A percentile compares a stretch with the other conserved stretches of the same genome.
Evolutionary conservation across 148 eudicot species (phyloP).

Genomic region (Silene uniflora): DNA sequence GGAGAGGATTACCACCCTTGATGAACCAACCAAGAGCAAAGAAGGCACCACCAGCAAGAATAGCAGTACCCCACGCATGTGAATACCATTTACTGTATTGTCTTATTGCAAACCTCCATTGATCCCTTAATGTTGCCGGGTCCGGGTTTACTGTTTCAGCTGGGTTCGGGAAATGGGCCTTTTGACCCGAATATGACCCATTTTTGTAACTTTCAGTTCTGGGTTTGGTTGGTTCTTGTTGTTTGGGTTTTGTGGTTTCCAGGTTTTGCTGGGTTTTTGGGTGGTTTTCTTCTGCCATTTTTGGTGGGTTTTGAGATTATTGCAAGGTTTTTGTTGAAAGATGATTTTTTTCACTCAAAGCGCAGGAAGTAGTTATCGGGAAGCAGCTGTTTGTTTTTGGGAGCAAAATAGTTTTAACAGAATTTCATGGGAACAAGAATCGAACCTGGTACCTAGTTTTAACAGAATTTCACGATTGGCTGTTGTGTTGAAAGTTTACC

Average conservation of each 20-base stretch:
- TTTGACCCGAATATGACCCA: conserved; percentile 27
- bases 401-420: too few relatives aligned
- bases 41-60: conserved; percentile 82
- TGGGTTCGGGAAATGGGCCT: conserved; percentile 49
- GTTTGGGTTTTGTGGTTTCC: conserved; percentile 21
- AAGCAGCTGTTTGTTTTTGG: too few relatives aligned
- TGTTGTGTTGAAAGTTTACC: too few relatives aligned
- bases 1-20: conserved; percentile 82
- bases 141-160: conserved; percentile 49
- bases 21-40: conserved; percentile 95
- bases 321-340: neutral
- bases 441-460: too few relatives aligned
- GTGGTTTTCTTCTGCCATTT: conserved; percentile 32
- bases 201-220: conserved; percentile 4
- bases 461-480: too few relatives aligned
- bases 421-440: too few relatives aligned
- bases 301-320: neutral
- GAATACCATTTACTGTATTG: conserved; percentile 94
- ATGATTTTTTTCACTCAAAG: too few relatives aligned
- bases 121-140: conserved; percentile 61
- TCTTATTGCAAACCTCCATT: conserved; percentile 77
- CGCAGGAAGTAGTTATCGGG: too few relatives aligned
- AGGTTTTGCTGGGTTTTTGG: conserved; percentile 21
- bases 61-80: conserved; percentile 98
- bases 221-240: conserved; percentile 16